These are phyloP conservation scores for Graphilbum ipis-grandicollis DNA, from an alignment of 2,329 filamentous ascomycete species.

Conservation along the genomic window DNA sequence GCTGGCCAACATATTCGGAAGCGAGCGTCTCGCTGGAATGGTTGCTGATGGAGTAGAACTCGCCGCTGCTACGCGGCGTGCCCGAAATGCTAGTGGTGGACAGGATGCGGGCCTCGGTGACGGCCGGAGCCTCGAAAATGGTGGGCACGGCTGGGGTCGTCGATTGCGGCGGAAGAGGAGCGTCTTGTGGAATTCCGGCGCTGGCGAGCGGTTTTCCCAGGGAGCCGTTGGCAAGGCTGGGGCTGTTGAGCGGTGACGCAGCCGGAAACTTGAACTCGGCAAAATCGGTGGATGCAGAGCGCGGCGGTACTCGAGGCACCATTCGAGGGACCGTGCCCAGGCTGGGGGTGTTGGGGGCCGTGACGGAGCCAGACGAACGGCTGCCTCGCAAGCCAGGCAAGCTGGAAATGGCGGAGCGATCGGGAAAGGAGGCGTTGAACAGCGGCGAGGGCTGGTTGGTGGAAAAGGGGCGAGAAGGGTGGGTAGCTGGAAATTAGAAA, in stretches of 20 bases:
- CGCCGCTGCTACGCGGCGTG: slow-evolving; percentile 79
- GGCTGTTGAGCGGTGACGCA: not conserved
- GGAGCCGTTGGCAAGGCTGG: no score
- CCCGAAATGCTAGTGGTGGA: slow-evolving; percentile 60
- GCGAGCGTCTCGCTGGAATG: slow-evolving; percentile 84
- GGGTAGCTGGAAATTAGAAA: slow-evolving; percentile 13
- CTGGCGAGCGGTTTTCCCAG: no score
- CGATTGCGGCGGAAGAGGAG: no score
- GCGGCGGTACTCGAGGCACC: slow-evolving; percentile 20
- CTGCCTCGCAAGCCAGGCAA: slow-evolving; percentile 21
- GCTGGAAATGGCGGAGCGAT: slow-evolving; percentile 12
- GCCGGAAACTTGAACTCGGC: slow-evolving; percentile 41
- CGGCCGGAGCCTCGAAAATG: slow-evolving; percentile 28
- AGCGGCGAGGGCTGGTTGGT: slow-evolving; percentile 29
- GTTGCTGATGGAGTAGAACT: slow-evolving; percentile 91
- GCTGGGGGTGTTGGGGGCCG: slow-evolving; percentile 27
- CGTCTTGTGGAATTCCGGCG: not conserved
- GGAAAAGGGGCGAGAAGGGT: slow-evolving; percentile 24
- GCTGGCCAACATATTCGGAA: slow-evolving; percentile 64
- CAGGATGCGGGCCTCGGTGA: slow-evolving; percentile 47
- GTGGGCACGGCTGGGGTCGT: slow-evolving; percentile 18
- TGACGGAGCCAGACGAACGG: slow-evolving; percentile 20
- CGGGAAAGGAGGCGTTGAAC: slow-evolving; percentile 34
- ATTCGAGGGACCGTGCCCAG: slow-evolving; percentile 13
- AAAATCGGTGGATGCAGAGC: slow-evolving; percentile 24